These are phyloP conservation scores for Lanmaoa rubissima DNA, from an alignment of 768 basidiomycete genomes.

Conservation along the genomic window DNA sequence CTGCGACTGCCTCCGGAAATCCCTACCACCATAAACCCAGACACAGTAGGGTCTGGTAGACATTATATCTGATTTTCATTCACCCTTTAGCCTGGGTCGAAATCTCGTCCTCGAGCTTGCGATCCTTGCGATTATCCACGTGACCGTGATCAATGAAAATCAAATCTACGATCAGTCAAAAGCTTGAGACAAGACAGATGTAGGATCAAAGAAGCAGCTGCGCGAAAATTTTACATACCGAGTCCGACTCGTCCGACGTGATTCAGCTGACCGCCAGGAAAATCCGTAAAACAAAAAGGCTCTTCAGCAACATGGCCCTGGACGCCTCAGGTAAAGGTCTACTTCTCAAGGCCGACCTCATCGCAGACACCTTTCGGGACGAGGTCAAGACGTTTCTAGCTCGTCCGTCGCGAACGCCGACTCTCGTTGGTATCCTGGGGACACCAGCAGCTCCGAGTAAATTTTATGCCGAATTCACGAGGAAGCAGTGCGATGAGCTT, in stretches of 20 bases:
- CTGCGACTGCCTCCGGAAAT: neutral
- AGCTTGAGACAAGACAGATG: neutral
- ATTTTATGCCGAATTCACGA: conserved; percentile 87
- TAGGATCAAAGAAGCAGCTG: neutral
- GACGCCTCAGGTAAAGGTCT: conserved; percentile 59
- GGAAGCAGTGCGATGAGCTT: conserved; percentile 84
- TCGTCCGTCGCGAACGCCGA: conserved; percentile 48
- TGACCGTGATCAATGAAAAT: conserved; percentile 2
- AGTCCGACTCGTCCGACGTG: neutral
- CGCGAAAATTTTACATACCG: neutral
- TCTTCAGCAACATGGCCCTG: conserved; percentile 5
- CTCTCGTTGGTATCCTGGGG: conserved; percentile 88
- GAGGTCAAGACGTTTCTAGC: conserved; percentile 57
- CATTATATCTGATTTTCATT: neutral
- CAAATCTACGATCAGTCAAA: neutral
- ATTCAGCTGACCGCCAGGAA: too few species aligned
- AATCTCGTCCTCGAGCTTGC: neutral
- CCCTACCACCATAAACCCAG: neutral
- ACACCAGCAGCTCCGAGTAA: conserved; percentile 79
- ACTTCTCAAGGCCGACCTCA: conserved; percentile 74
- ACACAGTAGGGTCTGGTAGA: neutral
- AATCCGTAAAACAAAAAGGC: too few species aligned
- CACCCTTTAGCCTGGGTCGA: neutral
- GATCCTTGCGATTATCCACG: conserved; percentile 5
- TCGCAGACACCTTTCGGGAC: conserved; percentile 67